Evolutionary conservation across 345 rosid genomes (phyloP), one percentile per base, ranked within the genome.

Genomic region (Noccaea bulbosa): DNA sequence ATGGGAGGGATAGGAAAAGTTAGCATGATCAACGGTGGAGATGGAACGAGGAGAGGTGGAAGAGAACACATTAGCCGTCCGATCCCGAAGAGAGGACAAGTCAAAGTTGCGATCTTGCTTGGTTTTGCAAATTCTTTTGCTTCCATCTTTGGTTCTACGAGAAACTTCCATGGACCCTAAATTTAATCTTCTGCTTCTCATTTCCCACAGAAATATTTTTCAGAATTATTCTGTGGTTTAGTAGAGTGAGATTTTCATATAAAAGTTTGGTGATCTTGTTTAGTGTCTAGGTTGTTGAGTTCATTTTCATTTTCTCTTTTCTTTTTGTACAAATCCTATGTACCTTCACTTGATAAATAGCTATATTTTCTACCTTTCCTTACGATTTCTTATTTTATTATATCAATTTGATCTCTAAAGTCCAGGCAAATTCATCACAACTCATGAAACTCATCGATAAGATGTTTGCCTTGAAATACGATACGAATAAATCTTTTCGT

Each of bases 21-120:
- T 12, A 62, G 12, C 46, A 51, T 43, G 70, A 79, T 54, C 72
- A 70, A 62, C 44, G 76, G 77, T 11, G 72, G 81, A 62, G 57
- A 63, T 67, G 58, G 70, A 34, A 62, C 79, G 11, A 70, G 61
- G 59, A 67, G 79, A 66, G 8, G 43, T 60, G 43, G 56, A 1
- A 22, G 78, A 75, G 54, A 69, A 8, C 7, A 64, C 11, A 44
- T 38, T n/a, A 43, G 84, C 79, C 91, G 96, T 69, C 85, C 69
- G 65, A 80, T 86, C 9, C 96, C 96, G 1, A 86, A 83, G 81
- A 84, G 96, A 79, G 93, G 96, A 1, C 85, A 78, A 62, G 87
- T 90, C 72, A 90, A 86, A 83, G 76, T 86, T 83, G 91, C 83
- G 4, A 81, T 90, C 34, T 75, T 83, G 20, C 71, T 83, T 55